phyloP scores from a whole-genome alignment of 1,284 basidiomycete species.

The Leucoagaricus sp. region DNA sequence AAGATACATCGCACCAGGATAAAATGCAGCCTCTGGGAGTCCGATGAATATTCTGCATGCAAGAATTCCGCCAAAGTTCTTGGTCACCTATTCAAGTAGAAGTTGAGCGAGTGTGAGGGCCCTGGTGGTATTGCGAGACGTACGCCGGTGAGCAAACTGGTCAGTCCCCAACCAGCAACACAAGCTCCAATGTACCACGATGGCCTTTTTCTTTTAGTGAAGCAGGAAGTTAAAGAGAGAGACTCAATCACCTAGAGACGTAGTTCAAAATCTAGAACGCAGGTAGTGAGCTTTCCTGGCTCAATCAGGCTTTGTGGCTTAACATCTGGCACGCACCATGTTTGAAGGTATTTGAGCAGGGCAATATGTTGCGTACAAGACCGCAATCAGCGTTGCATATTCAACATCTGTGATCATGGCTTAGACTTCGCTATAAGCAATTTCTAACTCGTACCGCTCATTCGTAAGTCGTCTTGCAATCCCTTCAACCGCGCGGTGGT shows the following conservation, averaged over 20 bases:
- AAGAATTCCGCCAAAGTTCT: constrained; percentile 57
- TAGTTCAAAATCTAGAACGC: constrained; percentile 54
- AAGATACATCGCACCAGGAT: constrained; percentile 62
- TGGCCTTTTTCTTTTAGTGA: no score
- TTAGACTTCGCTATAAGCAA: not conserved
- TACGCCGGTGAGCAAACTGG: constrained; percentile 62
- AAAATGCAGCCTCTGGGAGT: constrained; percentile 67
- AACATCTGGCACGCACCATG: constrained; percentile 41
- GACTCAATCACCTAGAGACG: constrained; percentile 42
- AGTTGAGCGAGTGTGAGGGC: not conserved
- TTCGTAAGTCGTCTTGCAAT: constrained; percentile 54
- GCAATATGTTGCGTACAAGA: constrained; percentile 61
- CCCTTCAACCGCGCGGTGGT: constrained; percentile 63
- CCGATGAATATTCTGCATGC: constrained; percentile 63
- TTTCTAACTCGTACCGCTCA: constrained; percentile 38
- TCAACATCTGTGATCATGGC: constrained; percentile 47
- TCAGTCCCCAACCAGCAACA: constrained; percentile 64
- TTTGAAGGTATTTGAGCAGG: constrained; percentile 68
- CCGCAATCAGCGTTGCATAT: constrained; percentile 58
- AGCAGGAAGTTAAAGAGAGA: no score
- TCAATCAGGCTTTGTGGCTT: no score
- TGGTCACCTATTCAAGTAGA: constrained; percentile 43
- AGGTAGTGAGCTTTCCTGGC: no score
- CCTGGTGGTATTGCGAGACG: constrained; percentile 20
- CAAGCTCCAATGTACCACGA: constrained; percentile 63